phyloP scores from a whole-genome alignment of 1,284 basidiomycete genomes.

The Ustilago shanxiensis region DNA sequence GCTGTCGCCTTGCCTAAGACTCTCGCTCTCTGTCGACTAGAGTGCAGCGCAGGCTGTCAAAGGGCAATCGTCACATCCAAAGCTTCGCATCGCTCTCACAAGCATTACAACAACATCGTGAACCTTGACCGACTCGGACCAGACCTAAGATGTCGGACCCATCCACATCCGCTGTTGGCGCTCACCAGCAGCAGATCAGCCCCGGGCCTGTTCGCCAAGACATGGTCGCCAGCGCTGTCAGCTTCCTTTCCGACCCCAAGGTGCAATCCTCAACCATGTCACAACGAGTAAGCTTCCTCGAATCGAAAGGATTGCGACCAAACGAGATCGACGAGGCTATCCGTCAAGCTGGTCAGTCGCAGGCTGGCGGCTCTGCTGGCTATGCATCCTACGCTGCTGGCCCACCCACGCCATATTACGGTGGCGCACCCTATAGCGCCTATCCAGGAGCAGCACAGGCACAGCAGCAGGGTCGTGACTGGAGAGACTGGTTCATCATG shows the following conservation, averaged over 20 bases:
- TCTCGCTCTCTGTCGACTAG: background rate
- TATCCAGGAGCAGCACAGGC: conserved; percentile 27
- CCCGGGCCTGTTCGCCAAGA: conserved; percentile 54
- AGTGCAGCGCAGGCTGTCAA: background rate
- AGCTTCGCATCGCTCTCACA: background rate
- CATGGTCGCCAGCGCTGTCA: conserved; percentile 65
- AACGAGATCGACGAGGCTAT: conserved; percentile 90
- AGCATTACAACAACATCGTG: background rate
- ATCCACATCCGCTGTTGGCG: conserved; percentile 44
- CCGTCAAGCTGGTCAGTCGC: conserved; percentile 70
- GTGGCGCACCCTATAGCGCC: conserved; percentile 30
- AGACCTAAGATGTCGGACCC: conserved; percentile 42
- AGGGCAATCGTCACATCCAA: background rate
- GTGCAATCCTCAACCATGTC: conserved; percentile 79
- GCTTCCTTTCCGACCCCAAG: conserved; percentile 72
- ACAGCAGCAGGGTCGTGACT: conserved; percentile 61
- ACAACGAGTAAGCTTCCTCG: conserved; percentile 90
- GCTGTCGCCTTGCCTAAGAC: background rate
- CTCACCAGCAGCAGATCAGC: conserved; percentile 31
- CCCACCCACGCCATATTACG: conserved; percentile 46
- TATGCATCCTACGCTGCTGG: conserved; percentile 40
- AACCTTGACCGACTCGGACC: background rate
- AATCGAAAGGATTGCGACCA: conserved; percentile 88
- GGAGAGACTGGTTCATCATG: conserved; percentile 77
- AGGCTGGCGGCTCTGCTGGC: conserved; percentile 24